These are phyloP conservation scores for Ophiosphaerella narmari DNA, from an alignment of 2,329 filamentous ascomycete species.

Conservation along the genomic window DNA sequence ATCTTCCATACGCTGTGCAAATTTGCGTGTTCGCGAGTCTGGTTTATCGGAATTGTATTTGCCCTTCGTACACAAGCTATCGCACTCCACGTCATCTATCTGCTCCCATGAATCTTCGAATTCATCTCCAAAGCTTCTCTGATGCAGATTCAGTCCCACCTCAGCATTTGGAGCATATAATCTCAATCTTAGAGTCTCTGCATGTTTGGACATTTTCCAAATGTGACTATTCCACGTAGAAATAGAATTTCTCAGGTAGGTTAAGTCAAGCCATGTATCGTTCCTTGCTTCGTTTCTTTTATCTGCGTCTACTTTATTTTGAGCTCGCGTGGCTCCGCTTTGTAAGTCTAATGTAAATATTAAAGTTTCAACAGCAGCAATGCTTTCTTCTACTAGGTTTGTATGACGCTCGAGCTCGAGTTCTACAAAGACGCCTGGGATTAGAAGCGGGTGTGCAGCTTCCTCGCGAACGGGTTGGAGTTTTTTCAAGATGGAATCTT, in stretches of 20 bases:
- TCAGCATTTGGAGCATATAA: too few relatives aligned
- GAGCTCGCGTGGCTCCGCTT: neutral
- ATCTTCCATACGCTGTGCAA: neutral
- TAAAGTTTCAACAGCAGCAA: slow-evolving; percentile 14
- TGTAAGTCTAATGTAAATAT: slow-evolving; percentile 17
- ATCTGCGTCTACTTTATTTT: slow-evolving; percentile 4
- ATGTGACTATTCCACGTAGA: slow-evolving; percentile 23
- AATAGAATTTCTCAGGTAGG: slow-evolving; percentile 19
- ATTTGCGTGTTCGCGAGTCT: neutral
- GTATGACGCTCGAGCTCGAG: slow-evolving; percentile 15
- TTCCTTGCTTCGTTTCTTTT: slow-evolving; percentile 14
- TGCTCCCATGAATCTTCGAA: too few relatives aligned
- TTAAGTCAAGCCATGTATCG: slow-evolving; percentile 18
- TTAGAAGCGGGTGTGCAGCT: slow-evolving; percentile 17
- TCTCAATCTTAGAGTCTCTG: neutral
- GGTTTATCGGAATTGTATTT: neutral
- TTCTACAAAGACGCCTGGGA: slow-evolving; percentile 21
- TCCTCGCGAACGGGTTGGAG: slow-evolving; percentile 7
- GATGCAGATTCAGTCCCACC: too few relatives aligned
- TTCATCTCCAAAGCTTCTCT: too few relatives aligned
- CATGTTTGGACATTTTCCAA: slow-evolving; percentile 13
- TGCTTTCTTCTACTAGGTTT: slow-evolving; percentile 13
- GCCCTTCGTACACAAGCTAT: neutral
- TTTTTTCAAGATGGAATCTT: slow-evolving; percentile 13
- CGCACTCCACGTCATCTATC: too few relatives aligned